These are phyloP conservation scores for Pisolithus microcarpus DNA, from an alignment of 768 basidiomycete species.

Conservation along the genomic window DNA sequence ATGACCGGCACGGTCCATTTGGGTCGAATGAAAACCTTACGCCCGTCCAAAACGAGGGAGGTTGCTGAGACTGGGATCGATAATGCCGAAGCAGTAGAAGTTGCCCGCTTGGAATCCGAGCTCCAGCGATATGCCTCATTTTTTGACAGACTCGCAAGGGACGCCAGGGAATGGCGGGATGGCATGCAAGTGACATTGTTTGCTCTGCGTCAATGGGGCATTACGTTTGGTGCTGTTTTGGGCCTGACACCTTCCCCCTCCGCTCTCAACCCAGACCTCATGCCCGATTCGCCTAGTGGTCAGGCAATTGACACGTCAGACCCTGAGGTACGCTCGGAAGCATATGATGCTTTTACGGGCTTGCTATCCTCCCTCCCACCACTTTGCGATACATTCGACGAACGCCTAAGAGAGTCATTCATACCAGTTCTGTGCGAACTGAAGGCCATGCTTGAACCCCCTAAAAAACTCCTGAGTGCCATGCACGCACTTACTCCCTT, in stretches of 20 bases:
- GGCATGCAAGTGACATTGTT: slow-evolving; percentile 43
- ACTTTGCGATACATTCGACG: slow-evolving; percentile 47
- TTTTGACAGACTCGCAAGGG: slow-evolving; percentile 53
- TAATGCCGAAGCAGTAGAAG: slow-evolving; percentile 40
- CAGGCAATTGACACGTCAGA: slow-evolving; percentile 12
- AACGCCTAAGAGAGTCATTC: slow-evolving; percentile 44
- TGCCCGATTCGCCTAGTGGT: not conserved
- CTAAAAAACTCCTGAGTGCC: slow-evolving; percentile 57
- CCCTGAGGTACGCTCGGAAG: slow-evolving; percentile 38
- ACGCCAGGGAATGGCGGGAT: slow-evolving; percentile 57
- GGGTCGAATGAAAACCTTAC: slow-evolving; percentile 52
- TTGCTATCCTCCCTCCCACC: slow-evolving; percentile 52
- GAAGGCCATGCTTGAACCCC: slow-evolving; percentile 52
- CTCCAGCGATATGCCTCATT: slow-evolving; percentile 52
- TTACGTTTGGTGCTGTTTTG: slow-evolving; percentile 60
- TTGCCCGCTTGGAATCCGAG: slow-evolving; percentile 49
- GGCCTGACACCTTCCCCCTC: slow-evolving; percentile 43
- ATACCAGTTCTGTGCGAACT: slow-evolving; percentile 53
- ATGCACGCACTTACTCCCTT: slow-evolving; percentile 71
- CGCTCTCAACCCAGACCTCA: slow-evolving; percentile 6
- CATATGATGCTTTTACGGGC: slow-evolving; percentile 62
- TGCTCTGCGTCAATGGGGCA: slow-evolving; percentile 53
- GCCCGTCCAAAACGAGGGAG: slow-evolving; percentile 29
- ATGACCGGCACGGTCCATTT: slow-evolving; percentile 53
- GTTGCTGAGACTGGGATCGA: slow-evolving; percentile 21